Conservation (phyloP, 345 rosid species). For the Xanthoceras sorbifolium region DNA sequence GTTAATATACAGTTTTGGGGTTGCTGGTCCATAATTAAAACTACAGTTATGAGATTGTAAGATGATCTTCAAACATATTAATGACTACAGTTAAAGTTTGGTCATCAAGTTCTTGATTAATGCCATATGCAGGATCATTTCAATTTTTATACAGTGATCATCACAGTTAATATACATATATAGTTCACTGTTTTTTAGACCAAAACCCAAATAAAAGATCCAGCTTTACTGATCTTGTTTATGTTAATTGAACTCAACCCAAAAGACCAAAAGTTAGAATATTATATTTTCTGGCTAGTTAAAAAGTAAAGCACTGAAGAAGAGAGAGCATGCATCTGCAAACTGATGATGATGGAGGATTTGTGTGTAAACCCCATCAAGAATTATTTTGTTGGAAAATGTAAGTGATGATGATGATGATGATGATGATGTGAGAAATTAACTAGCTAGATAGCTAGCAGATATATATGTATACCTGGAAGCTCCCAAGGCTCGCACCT, state of each 20-base stretch:
- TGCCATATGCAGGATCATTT: too few species aligned
- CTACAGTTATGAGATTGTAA: too few species aligned
- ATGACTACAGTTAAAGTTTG: background rate
- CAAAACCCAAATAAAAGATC: too few species aligned
- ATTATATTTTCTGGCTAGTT: too few species aligned
- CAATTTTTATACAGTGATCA: too few species aligned
- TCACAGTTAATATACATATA: too few species aligned
- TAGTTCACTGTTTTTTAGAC: background rate
- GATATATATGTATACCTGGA: constrained; percentile 55
- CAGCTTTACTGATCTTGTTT: background rate
- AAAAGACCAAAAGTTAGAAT: too few species aligned
- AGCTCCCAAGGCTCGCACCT: constrained; percentile 99
- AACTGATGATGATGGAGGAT: constrained; percentile 5
- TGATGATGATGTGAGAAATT: background rate
- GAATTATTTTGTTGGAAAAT: too few species aligned
- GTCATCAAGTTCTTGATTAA: background rate
- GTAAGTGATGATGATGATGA: background rate
- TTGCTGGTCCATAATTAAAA: background rate
- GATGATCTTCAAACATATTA: too few species aligned
- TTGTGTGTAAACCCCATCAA: constrained; percentile 1
- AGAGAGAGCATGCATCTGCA: background rate
- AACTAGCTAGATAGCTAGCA: background rate
- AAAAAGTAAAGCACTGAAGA: background rate
- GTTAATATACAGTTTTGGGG: background rate
- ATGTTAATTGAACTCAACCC: too few species aligned